Base-by-base conservation (phyloP, 2,329 filamentous ascomycete species). In the Colletotrichum chlorophyti region DNA sequence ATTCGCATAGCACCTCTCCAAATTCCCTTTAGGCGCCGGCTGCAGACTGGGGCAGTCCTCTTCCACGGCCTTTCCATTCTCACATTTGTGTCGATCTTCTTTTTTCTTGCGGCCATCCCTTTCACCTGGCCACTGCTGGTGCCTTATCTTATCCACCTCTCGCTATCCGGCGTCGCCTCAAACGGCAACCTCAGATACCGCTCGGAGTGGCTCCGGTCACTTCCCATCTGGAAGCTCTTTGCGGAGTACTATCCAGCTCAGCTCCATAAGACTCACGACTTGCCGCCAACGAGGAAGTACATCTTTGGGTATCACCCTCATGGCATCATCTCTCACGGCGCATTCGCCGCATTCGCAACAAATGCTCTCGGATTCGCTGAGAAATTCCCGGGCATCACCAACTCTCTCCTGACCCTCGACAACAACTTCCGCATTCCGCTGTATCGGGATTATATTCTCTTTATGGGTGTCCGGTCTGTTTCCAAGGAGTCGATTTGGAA, bases 281-380 rank as follows among this genome's bases (percentile, higher is more conserved):
- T 99, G 6, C 84, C 90, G 19, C 84, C 92, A 0, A 92, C 89
- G 1, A 83, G 93, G 62, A 97, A 96, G 74, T 99, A 98, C 76
- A 93, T 99, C 63, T 93, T 99, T 67, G 94, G 94, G 40, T 98
- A 98, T 73, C 95, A 98, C 68, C 95, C 95, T 0, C 95, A 99
- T 70, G 94, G 95, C 21, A 98, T 99, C 73, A 97, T 99, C 68
- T 95, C 91, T 5, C 92, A 97, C 67, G 95, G 94, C n/a, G 94
- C 93, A 0, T 97, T 94, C 77, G 91, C 88, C 5, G 91, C 93
- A 5, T 98, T 98, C 69, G 91, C 83, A 4, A 98, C 94, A 1
- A 93, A 97, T 66, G 92, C 92, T 0, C 82, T 97, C 0, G 92
- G 92, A 0, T 98, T 97, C 72, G 83, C 85, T 0, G 86, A 91